These are phyloP conservation scores for Emydomyces testavorans DNA, from an alignment of 2,329 filamentous ascomycete genomes.

Conservation along the genomic window DNA sequence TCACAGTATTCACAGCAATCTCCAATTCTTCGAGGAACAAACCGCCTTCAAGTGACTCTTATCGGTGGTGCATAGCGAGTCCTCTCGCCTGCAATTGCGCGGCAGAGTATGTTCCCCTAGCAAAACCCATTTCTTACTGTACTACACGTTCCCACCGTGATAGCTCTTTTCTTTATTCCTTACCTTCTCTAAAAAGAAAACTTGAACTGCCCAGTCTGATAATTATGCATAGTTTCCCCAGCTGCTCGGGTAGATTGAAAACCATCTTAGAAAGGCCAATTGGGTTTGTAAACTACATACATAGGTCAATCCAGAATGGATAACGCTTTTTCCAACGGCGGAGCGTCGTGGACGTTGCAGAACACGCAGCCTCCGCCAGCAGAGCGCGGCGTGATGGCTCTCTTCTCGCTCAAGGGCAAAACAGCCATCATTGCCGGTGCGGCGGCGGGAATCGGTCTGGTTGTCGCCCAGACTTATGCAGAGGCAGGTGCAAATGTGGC, in stretches of 20 bases:
- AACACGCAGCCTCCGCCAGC: constrained; percentile 41
- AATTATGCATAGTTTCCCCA: too few species aligned
- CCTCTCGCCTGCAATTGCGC: too few species aligned
- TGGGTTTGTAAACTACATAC: too few species aligned
- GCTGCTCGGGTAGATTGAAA: too few species aligned
- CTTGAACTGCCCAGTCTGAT: too few species aligned
- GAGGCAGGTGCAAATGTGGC: constrained; percentile 62
- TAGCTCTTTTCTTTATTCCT: too few species aligned
- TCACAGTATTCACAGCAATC: neutral
- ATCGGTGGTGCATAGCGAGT: neutral
- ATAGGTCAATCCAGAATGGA: neutral
- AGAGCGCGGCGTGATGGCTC: constrained; percentile 45
- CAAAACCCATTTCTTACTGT: too few species aligned
- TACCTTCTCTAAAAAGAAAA: too few species aligned
- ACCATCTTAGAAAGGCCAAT: too few species aligned
- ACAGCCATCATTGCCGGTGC: constrained; percentile 61
- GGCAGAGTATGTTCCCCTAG: too few species aligned
- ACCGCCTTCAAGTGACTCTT: neutral
- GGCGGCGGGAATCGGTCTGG: constrained; percentile 57
- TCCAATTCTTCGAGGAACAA: neutral
- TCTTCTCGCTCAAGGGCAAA: constrained; percentile 58
- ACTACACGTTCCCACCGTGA: too few species aligned
- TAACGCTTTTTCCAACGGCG: constrained; percentile 4
- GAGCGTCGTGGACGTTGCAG: constrained; percentile 32
- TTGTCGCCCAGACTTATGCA: constrained; percentile 52